These are phyloP conservation scores for Exophiala aquamarina DNA, from an alignment of 2,329 filamentous ascomycete species.

Conservation along the genomic window DNA sequence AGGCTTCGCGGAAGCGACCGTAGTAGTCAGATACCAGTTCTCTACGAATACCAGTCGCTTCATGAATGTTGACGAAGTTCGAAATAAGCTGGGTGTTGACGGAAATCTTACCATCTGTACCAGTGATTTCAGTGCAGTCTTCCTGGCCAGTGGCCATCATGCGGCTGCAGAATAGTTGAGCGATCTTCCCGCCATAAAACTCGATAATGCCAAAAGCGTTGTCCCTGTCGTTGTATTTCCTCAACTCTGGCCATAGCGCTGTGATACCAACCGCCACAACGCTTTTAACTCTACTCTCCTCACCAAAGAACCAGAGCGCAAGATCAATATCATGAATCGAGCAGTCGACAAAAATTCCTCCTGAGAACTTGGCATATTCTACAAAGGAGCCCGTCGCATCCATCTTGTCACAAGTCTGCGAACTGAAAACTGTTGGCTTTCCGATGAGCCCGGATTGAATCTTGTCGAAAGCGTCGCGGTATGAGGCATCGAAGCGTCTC, in stretches of 20 bases:
- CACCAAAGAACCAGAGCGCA: slow-evolving; percentile 56
- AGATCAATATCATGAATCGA: slow-evolving; percentile 69
- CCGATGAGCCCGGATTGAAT: slow-evolving; percentile 54
- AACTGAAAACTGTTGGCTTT: slow-evolving; percentile 56
- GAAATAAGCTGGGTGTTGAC: slow-evolving; percentile 33
- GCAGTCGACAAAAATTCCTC: slow-evolving; percentile 66
- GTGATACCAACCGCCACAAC: slow-evolving; percentile 38
- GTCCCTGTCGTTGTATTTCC: slow-evolving; percentile 59
- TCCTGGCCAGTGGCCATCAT: slow-evolving; percentile 38
- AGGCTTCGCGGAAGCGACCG: slow-evolving; percentile 29
- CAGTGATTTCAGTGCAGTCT: slow-evolving; percentile 33
- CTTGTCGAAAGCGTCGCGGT: slow-evolving; percentile 56
- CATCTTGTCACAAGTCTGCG: slow-evolving; percentile 62
- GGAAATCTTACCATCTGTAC: slow-evolving; percentile 34
- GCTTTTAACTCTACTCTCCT: slow-evolving; percentile 33
- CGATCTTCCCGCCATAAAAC: slow-evolving; percentile 61
- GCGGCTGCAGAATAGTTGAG: slow-evolving; percentile 34
- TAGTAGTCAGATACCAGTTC: slow-evolving; percentile 27
- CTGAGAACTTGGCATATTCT: slow-evolving; percentile 58
- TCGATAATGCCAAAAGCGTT: slow-evolving; percentile 66
- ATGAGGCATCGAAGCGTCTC: slow-evolving; percentile 64
- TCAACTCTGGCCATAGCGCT: slow-evolving; percentile 39
- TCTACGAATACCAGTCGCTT: slow-evolving; percentile 25
- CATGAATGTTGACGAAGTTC: slow-evolving; percentile 28
- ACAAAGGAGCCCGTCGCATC: slow-evolving; percentile 64